These are phyloP conservation scores for Macrolepiota albuminosa DNA, from an alignment of 768 basidiomycete species.

Conservation along the genomic window DNA sequence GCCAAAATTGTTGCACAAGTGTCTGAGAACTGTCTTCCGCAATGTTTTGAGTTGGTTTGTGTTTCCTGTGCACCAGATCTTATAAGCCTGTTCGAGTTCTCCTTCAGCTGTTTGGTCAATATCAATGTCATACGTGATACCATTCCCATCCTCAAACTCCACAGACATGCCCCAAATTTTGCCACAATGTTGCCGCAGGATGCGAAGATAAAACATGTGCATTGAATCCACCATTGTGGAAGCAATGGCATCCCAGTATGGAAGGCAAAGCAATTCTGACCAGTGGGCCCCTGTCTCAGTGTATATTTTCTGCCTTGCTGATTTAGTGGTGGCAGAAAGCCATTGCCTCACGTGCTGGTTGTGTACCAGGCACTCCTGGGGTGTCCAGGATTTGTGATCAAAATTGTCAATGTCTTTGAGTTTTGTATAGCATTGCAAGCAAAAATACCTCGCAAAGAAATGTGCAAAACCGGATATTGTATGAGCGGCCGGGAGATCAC, in stretches of 20 bases:
- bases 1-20: not conserved
- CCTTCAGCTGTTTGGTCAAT: not conserved
- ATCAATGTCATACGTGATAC: not conserved
- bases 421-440: constrained; percentile 17
- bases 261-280: constrained; percentile 23
- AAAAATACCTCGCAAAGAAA: constrained; percentile 16
- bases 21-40: not conserved
- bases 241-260: constrained; percentile 25
- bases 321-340: constrained; percentile 15
- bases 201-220: too few relatives aligned
- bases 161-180: not conserved
- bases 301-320: constrained; percentile 13
- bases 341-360: constrained; percentile 7
- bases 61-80: not conserved
- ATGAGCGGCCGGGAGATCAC: constrained; percentile 27
- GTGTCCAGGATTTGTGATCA: constrained; percentile 13
- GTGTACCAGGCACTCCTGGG: not conserved
- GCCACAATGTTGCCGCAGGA: too few relatives aligned
- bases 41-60: not conserved
- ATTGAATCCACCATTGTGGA: too few relatives aligned
- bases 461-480: constrained; percentile 21
- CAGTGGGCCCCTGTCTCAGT: constrained; percentile 22
- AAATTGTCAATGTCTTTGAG: constrained; percentile 18
- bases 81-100: not conserved
- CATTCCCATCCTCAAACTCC: not conserved